These are phyloP conservation scores for Isoetes taiwanensis DNA, from an alignment of 75 land plant genomes.

Conservation along the genomic window DNA sequence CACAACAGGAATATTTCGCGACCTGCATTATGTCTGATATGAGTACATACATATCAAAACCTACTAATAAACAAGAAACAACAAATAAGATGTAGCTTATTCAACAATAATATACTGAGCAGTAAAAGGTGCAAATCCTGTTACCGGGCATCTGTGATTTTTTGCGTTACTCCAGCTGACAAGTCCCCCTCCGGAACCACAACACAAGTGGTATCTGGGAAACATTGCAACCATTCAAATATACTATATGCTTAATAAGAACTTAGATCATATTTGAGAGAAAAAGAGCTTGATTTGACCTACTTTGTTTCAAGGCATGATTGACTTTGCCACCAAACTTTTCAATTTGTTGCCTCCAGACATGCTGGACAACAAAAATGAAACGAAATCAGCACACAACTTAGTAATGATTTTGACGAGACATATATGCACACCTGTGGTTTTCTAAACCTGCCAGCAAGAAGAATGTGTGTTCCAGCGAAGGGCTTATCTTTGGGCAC, in stretches of 20 bases:
- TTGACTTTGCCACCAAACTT: slow-evolving; percentile 58
- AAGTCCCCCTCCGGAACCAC: slow-evolving; percentile 44
- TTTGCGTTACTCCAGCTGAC: slow-evolving; percentile 39
- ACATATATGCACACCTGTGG: slow-evolving; percentile 35
- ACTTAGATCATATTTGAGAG: not conserved
- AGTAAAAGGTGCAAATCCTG: slow-evolving; percentile 2
- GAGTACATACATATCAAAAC: not conserved
- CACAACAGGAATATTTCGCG: slow-evolving; percentile 37
- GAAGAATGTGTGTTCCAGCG: slow-evolving; percentile 39
- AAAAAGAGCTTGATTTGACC: not conserved
- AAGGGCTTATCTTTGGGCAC: slow-evolving; percentile 32
- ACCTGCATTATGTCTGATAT: slow-evolving; percentile 17
- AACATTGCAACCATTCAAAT: no score
- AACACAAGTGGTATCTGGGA: slow-evolving; percentile 44
- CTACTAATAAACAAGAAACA: not conserved
- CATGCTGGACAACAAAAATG: slow-evolving; percentile 18
- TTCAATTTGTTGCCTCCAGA: slow-evolving; percentile 46
- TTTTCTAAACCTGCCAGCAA: slow-evolving; percentile 44
- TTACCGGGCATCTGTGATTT: slow-evolving; percentile 49
- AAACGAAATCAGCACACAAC: slow-evolving; percentile 1
- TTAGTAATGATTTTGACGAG: not conserved
- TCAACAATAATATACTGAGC: not conserved
- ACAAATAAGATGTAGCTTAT: not conserved
- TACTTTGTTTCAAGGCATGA: slow-evolving; percentile 33
- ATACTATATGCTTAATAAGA: not conserved